Base-by-base conservation (phyloP, 2,329 filamentous ascomycete genomes). In the Ilyonectria destructans region DNA sequence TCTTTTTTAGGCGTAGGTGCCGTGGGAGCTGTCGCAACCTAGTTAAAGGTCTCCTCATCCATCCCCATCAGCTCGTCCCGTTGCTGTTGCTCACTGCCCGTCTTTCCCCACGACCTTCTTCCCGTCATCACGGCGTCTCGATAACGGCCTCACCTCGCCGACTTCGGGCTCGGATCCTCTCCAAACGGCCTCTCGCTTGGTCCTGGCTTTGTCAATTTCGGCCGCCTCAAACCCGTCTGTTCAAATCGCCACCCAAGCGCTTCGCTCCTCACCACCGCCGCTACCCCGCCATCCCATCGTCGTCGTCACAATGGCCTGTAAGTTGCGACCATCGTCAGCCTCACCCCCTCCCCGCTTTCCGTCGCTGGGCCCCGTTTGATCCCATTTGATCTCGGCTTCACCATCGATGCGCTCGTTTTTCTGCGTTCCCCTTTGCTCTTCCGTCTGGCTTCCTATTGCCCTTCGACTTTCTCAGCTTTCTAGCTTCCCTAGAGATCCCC, bases 291-390 rank as follows among this genome's bases (percentile, higher is more conserved):
- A 77, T 72, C 69, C 29, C 29, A 29, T 40, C 46, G 49, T 56
- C 37, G 49, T 64, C 62, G 56, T 63, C 69, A 71, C 72, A 68
- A 79, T 79, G 77, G 79, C 77, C 68, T 76, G 77, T 79, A 76
- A 77, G 77, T 79, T 71, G 74, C 64, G 69, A 70, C 67, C 68
- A 71, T 71, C 68, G 68, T 51, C 72, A 77, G 74, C 74, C 73
- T 76, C 68, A 71, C 59, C 63, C 57, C 68, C 65, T 69, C 66
- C 75, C 69, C 66, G 33, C 60, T 58, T 66, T 62, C 62, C 60
- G 65, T 60, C 69, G 35, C 49, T 48, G 31, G 59, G 48, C 61
- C 33, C 21, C 29, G 54, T 61, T 26, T 26, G 52, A 49, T 46
- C 33, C 17, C 26, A 54, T 61, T 21, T 26, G 52, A 54, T 46